Evolutionary conservation across 768 basidiomycete genomes (phyloP), one percentile per base, ranked within the genome.

Genomic region (Lactifluus subvellereus): DNA sequence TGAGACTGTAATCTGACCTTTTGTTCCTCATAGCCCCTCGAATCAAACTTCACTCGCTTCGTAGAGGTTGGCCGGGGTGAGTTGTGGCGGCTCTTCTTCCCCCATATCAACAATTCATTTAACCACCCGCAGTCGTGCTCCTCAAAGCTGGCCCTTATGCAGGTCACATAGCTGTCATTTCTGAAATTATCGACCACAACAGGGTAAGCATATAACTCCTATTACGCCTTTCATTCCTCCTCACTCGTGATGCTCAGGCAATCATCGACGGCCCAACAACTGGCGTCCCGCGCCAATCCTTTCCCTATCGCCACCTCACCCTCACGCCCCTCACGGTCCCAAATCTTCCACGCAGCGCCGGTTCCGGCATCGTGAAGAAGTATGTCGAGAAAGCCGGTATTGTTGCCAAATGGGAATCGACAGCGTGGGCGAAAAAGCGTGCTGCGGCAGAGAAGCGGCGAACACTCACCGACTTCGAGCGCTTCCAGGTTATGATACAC

Each of bases 151-250:
- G 96, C 60, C 91, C 92, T 61, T 84, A 78, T 62, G 80, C 85
- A 50, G 94, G 94, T 69, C 89, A 87, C 76, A 91, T 97, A 71
- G 97, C 97, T 60, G 89, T 94, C 67, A 95, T 99, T 75, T 87
- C 86, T 55, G 94, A 98, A 77, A 95, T 98, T 77, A 95, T 98
- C 68, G 97, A 98, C 85, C 96, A 98, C 83, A 96, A 94, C 82
- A 86, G 95, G 74, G 96, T 97, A 74, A 65, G 89, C 75, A 20
- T 11, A 11, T 13, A 6, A 16, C 8, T 27, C 18, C 45, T 5
- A 13, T 49, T 2, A 48, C 13, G 10, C 22, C 37, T 33, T 33
- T 42, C 47, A 38, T 20, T 22, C 55, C 40, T 55, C 18, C 37
- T 49, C 30, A n/a, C 45, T 20, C 27, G 52, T 53, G 22, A 20